Evolutionary conservation across 768 basidiomycete genomes (phyloP), one percentile per base, ranked within the genome.

Genomic region (Mycena floridula): DNA sequence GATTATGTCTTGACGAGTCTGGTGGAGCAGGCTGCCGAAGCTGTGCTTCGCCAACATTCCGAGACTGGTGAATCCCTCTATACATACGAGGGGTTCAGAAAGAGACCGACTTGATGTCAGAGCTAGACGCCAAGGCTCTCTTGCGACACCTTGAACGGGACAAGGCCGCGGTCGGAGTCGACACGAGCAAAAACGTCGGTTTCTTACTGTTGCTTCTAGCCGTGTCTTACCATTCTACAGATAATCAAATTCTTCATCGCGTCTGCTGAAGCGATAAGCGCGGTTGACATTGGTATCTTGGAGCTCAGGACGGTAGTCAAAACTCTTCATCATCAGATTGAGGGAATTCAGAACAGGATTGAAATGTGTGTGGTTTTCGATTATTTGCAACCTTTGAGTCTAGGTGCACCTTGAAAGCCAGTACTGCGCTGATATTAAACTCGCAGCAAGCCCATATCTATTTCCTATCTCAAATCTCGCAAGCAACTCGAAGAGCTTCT

Each of bases 61-160:
- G 73, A 75, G 12, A 67, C 77, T 13, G 74, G 77, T 3, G 86
- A 86, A 40, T 64, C 65, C 15, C 59, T 92, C 25, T 86, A 85
- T 60, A 80, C 63, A 28, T 54, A 70, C 18, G 73, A 82, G 7
- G 64, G 68, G 25, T 93, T 93, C 62, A 72, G 73, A 43, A 65
- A 55, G 38, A 69, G n/a, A n/a, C n/a, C n/a, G 7, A 3, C 32
- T 15, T 35, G 32, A 54, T 93, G 46, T 73, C 81, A 9, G 77
- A 81, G 47, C 54, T 55, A 21, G 95, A 97, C 59, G 60, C 77
- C 25, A 76, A 71, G 45, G 76, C 92, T 6, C 58, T 97, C 25
- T 36, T 96, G 26, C 85, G 73, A 64, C 92, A 80, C 61, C 65
- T 98, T 36, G 77, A 86, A 58, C 73, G 94, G 41, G 94, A 98